These are phyloP conservation scores for Lyophyllum shimeji DNA, from an alignment of 768 basidiomycete genomes.

Conservation along the genomic window DNA sequence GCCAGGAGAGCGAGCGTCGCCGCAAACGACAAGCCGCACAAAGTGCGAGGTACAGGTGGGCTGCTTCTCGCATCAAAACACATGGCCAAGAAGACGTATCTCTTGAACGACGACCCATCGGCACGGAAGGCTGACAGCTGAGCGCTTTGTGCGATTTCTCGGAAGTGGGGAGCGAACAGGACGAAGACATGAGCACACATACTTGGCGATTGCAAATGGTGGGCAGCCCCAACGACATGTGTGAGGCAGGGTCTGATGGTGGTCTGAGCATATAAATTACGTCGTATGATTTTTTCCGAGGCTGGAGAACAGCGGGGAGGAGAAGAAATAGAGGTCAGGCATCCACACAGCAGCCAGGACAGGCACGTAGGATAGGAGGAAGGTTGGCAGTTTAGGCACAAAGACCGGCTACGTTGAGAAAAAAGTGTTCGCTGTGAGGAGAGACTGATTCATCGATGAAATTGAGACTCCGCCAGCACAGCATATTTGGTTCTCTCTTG, in stretches of 20 bases:
- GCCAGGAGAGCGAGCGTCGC: background rate
- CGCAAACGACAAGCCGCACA: conserved; percentile 5
- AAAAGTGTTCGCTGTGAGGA: background rate
- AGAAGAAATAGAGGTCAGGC: background rate
- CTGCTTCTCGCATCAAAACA: conserved; percentile 3
- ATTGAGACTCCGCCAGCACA: conserved; percentile 55
- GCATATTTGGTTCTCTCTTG: conserved; percentile 41
- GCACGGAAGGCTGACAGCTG: background rate
- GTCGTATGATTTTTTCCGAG: background rate
- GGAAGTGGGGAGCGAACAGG: background rate
- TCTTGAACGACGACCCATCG: background rate
- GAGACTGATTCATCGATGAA: conserved; percentile 26
- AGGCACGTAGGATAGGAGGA: background rate
- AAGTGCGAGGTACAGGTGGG: conserved; percentile 7
- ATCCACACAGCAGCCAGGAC: background rate
- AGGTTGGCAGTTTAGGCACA: conserved; percentile 1
- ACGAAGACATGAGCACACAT: no score
- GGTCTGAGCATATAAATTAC: background rate
- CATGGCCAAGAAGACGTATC: background rate
- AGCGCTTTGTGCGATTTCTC: background rate
- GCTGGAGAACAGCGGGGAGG: no score
- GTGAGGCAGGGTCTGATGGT: background rate
- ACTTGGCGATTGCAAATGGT: no score
- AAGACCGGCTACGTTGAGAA: background rate
- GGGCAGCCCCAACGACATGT: background rate